Percentiles rank a stretch among this genome's conserved stretches.
These are phyloP conservation scores for Amphibolis antarctica DNA, from an alignment of 106 monocot genomes.

Conservation along the genomic window DNA sequence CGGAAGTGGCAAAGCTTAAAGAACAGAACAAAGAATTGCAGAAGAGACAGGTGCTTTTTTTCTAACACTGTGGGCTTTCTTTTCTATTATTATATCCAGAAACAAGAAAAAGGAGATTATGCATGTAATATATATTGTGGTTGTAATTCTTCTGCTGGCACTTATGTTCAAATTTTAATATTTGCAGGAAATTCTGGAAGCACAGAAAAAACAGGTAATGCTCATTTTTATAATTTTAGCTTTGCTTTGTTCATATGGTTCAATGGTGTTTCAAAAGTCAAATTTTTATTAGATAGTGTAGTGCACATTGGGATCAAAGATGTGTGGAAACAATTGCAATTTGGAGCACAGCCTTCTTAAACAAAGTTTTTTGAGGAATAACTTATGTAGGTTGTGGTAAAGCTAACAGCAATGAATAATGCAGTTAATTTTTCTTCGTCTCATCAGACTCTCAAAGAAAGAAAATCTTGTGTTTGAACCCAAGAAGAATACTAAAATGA, in stretches of 20 bases:
- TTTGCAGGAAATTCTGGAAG: conserved; percentile 12
- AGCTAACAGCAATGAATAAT: too few species aligned
- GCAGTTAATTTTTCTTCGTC: too few species aligned
- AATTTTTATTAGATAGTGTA: neutral
- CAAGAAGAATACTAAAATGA: too few species aligned
- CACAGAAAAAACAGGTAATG: conserved; percentile 15
- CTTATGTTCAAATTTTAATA: too few species aligned
- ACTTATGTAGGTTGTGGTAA: too few species aligned
- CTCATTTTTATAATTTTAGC: neutral
- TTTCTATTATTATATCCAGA: neutral
- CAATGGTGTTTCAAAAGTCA: neutral
- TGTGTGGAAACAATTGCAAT: neutral
- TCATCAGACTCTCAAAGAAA: too few species aligned
- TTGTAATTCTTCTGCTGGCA: too few species aligned
- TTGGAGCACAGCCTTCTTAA: neutral
- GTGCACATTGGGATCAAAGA: neutral
- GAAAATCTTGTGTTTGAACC: too few species aligned
- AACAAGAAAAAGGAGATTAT: neutral
- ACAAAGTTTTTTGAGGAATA: neutral
- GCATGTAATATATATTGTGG: neutral
- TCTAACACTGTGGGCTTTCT: neutral
- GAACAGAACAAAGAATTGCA: conserved; percentile 63
- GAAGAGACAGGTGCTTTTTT: conserved; percentile 59
- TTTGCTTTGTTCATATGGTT: neutral
- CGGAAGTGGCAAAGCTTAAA: conserved; percentile 74